A percentile compares a stretch with the other conserved stretches of the same genome.
phyloP scores from a whole-genome alignment of 1,139 yeast genomes.

The Nadsonia commutata region DNA sequence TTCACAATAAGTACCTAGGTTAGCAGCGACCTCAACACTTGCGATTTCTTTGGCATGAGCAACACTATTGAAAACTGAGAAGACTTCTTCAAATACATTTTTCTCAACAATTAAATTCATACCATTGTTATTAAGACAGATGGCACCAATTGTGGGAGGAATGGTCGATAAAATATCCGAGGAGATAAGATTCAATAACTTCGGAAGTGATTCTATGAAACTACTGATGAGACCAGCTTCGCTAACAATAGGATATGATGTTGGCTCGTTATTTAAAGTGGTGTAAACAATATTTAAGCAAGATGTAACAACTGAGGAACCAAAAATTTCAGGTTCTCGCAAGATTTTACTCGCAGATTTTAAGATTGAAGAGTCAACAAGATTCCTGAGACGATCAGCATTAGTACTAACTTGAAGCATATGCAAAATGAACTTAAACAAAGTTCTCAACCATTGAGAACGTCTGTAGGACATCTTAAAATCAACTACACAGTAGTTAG shows the following conservation, averaged over 20 bases:
- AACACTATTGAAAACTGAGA: conserved; percentile 32
- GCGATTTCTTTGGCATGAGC: conserved; percentile 36
- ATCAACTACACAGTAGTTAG: conserved; percentile 38
- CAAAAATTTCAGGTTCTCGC: conserved; percentile 46
- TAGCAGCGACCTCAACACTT: conserved; percentile 25
- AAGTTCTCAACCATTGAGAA: conserved; percentile 29
- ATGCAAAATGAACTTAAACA: conserved; percentile 48
- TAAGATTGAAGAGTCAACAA: conserved; percentile 72
- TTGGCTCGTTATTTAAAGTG: conserved; percentile 82
- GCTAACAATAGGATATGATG: conserved; percentile 65
- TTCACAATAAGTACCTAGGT: conserved; percentile 59
- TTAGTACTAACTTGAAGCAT: conserved; percentile 57
- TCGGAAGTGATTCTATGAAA: conserved; percentile 40
- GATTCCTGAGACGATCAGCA: conserved; percentile 60
- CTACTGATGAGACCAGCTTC: conserved; percentile 66
- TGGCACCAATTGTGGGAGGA: conserved; percentile 72
- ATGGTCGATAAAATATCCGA: conserved; percentile 45
- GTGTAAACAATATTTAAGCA: conserved; percentile 54
- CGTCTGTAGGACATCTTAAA: conserved; percentile 52
- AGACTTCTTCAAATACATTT: conserved; percentile 32
- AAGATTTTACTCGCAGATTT: conserved; percentile 46
- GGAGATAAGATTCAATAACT: conserved; percentile 37
- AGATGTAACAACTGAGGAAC: conserved; percentile 50
- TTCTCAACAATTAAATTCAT: conserved; percentile 38
- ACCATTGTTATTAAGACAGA: conserved; percentile 68